Conservation (phyloP, 129 eudicot genomes). For the Glebionis coronaria region DNA sequence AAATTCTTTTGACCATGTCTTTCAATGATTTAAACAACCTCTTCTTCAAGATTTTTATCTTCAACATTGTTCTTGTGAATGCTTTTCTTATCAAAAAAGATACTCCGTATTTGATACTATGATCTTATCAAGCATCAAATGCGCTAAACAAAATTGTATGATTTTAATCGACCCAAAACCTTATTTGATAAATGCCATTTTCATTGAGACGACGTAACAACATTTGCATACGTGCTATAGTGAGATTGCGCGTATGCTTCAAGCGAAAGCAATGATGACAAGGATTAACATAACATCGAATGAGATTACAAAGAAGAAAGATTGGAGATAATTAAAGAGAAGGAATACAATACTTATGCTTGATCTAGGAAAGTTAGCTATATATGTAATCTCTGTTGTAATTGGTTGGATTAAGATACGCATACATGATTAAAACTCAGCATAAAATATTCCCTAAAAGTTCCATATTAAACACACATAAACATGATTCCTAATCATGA, state of each 20-base stretch:
- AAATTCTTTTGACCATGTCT: constrained; percentile 14
- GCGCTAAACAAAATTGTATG: not conserved
- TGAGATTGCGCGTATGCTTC: constrained; percentile 3
- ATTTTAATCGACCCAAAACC: constrained; percentile 2
- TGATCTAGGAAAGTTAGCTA: not conserved
- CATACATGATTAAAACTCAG: not conserved
- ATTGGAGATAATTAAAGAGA: constrained; percentile 11
- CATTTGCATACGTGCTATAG: not conserved
- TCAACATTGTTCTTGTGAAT: not conserved
- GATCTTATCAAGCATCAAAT: constrained; percentile 19
- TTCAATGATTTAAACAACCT: not conserved
- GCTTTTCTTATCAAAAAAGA: not conserved
- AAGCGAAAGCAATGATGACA: constrained; percentile 14
- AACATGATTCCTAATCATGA: constrained; percentile 28
- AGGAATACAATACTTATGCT: constrained; percentile 22
- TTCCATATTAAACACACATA: constrained; percentile 3
- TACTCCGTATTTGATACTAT: not conserved
- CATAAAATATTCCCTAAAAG: not conserved
- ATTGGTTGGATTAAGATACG: constrained; percentile 4
- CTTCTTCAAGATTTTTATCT: not conserved
- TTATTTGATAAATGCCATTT: constrained; percentile 1
- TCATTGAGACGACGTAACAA: not conserved
- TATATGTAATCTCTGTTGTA: constrained; percentile 7
- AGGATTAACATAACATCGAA: constrained; percentile 16
- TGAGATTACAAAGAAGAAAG: constrained; percentile 11